Percentiles rank a stretch among this genome's conserved stretches.
phyloP scores from a whole-genome alignment of 2,329 filamentous ascomycete genomes.

The Diplodia mutila region DNA sequence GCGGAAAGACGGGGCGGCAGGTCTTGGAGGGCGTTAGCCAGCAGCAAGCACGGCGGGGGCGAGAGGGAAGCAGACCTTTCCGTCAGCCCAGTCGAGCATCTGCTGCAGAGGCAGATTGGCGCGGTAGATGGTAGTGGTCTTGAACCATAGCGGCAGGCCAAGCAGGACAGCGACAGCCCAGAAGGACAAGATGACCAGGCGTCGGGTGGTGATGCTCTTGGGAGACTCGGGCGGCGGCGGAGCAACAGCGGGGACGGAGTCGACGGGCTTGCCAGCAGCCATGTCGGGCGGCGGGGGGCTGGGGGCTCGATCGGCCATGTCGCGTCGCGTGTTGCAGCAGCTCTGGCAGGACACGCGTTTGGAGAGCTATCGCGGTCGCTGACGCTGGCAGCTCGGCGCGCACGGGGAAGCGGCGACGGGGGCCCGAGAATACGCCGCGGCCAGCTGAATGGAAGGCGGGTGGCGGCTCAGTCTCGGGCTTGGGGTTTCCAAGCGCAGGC shows the following conservation, averaged over 20 bases:
- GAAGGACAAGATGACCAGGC: constrained; percentile 80
- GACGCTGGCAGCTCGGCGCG: not conserved
- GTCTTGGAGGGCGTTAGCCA: constrained; percentile 58
- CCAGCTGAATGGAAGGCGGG: no score
- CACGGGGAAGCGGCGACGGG: not conserved
- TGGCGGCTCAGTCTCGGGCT: no score
- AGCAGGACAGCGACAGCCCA: constrained; percentile 84
- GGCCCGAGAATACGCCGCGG: no score
- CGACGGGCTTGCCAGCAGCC: not conserved
- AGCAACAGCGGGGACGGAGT: not conserved
- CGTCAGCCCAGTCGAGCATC: constrained; percentile 92
- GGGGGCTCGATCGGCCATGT: constrained; percentile 9
- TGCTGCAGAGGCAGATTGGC: constrained; percentile 79
- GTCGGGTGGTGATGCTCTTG: constrained; percentile 70
- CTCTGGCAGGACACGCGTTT: constrained; percentile 5
- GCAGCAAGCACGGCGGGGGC: not conserved
- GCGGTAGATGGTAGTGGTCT: constrained; percentile 89
- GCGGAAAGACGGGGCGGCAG: constrained; percentile 84
- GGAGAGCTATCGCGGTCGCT: not conserved
- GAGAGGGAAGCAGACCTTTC: constrained; percentile 65
- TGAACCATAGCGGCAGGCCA: constrained; percentile 93
- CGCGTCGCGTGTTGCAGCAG: not conserved
- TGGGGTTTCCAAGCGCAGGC: no score
- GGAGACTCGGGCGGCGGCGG: constrained; percentile 76
- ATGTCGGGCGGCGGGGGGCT: not conserved